Conservation (phyloP, 164 flowering plant species). For the Umbilicus rupestris region DNA sequence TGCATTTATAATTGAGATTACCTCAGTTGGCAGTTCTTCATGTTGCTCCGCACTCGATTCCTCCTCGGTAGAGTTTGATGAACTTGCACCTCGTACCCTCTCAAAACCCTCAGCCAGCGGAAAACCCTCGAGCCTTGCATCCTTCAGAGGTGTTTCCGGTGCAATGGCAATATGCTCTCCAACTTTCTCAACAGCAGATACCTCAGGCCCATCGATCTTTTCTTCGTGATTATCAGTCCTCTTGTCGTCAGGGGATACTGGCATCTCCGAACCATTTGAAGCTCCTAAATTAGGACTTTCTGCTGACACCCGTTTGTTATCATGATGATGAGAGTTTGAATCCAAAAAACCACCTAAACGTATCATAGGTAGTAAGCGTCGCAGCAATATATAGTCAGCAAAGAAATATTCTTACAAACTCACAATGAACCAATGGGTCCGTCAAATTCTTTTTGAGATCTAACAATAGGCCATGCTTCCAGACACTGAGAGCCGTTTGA, state of each 20-base stretch:
- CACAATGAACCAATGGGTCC: background rate
- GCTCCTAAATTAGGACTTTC: background rate
- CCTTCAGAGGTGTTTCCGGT: background rate
- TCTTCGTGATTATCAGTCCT: background rate
- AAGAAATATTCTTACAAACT: constrained; percentile 1
- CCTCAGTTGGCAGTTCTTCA: background rate
- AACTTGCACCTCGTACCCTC: constrained; percentile 1
- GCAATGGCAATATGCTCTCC: constrained; percentile 1
- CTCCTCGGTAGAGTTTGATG: constrained; percentile 2
- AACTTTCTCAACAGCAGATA: background rate
- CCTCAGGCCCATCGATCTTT: background rate
- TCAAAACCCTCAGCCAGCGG: background rate
- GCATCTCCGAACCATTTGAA: background rate
- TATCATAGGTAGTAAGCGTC: background rate
- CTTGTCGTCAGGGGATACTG: background rate
- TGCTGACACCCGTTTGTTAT: background rate
- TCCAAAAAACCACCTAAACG: background rate
- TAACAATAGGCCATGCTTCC: background rate
- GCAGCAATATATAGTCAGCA: background rate
- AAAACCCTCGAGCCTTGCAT: background rate
- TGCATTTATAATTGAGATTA: background rate
- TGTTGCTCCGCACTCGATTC: background rate
- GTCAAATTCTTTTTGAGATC: constrained; percentile 3
- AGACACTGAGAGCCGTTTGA: background rate
- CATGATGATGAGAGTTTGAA: background rate